Conservation (phyloP, 306 rosid genomes). For the Mimosa bimucronata region DNA sequence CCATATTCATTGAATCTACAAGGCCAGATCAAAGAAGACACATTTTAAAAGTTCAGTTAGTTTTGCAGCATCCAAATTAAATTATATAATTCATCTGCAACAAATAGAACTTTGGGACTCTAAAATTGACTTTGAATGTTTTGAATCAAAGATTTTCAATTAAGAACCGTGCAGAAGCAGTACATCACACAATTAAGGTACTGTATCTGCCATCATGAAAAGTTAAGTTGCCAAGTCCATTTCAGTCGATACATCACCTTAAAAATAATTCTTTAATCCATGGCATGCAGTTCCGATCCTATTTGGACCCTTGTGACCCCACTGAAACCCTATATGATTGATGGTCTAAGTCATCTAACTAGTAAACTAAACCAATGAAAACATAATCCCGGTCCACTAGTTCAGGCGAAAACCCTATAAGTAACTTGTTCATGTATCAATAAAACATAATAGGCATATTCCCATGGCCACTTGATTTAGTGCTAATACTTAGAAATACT, state of each 20-base stretch:
- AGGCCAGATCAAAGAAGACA: background rate
- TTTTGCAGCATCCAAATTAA: constrained; percentile 1
- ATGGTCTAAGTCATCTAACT: constrained; percentile 1
- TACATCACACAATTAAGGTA: background rate
- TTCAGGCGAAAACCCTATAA: background rate
- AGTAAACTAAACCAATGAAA: constrained; percentile 4
- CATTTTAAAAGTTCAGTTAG: background rate
- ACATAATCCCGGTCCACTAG: background rate
- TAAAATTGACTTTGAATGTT: background rate
- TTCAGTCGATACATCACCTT: background rate
- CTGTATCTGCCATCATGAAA: background rate
- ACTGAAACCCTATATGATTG: background rate
- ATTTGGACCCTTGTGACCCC: background rate
- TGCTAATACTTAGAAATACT: background rate
- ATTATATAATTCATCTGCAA: background rate
- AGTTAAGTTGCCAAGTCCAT: constrained; percentile 7
- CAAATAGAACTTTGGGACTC: background rate
- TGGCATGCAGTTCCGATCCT: background rate
- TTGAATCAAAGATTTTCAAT: background rate
- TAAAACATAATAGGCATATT: background rate
- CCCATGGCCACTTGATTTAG: background rate
- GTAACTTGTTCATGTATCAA: background rate
- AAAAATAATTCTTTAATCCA: background rate
- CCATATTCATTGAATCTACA: constrained; percentile 59
- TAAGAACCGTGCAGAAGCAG: background rate